Base-by-base conservation (phyloP, 495 filamentous ascomycete species). In the Lasiosphaeria miniovina region DNA sequence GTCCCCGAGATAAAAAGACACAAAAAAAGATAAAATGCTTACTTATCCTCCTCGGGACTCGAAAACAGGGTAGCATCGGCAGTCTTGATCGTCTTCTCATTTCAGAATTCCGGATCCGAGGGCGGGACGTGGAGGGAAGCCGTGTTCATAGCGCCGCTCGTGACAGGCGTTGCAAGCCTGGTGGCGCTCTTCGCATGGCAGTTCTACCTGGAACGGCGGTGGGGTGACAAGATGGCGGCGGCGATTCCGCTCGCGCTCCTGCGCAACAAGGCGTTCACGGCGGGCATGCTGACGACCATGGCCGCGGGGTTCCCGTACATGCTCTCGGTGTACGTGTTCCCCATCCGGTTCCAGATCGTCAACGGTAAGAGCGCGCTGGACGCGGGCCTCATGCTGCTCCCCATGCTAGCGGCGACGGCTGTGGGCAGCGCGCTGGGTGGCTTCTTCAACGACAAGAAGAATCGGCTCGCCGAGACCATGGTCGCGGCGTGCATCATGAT, bases 341-440 rank as follows among this genome's bases (percentile, higher is more conserved):
- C 86, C 4, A 71, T 85, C 32, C 77, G 82, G 40, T 78, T 85
- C 50, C 83, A 87, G 62, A 65, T 85, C 17, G 82, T 88, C 32
- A 78, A 85, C 55, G 73, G 68, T 2, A 73, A 74, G 65, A 74
- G 62, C 60, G 51, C 82, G 1, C 64, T 81, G 5, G 55, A 73
- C 0, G 80, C 87, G 2, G 87, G 85, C 12, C 61, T 88, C 14
- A 73, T 84, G 61, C 72, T 91, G 54, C 73, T 88, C 8, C 82
- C 84, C 6, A 79, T 85, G 71, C 64, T 85, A 12, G 80, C 63
- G 41, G 75, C 60, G 35, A 74, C 63, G 41, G 81, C 82, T 3
- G 38, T 81, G 15, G 82, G 81, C 0, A 81, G 78, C 8, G 63
- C 66, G 10, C 15, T 83, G 5, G 72, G 71, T 10, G 81, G 78